Base-by-base conservation (phyloP, 2,329 filamentous ascomycete species). In the Aspergillus ustus region DNA sequence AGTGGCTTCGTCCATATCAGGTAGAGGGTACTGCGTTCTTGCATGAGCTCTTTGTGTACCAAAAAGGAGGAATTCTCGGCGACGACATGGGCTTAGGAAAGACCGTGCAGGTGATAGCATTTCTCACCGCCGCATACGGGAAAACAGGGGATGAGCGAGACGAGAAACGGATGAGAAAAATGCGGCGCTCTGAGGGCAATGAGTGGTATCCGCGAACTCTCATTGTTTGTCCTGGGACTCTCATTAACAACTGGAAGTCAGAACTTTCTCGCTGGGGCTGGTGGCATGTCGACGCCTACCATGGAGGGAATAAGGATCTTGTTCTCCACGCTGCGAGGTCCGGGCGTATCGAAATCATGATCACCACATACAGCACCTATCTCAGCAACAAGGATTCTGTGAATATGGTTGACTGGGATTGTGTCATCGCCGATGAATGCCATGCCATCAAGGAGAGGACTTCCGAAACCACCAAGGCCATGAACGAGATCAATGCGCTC, bases 61-160 rank as follows among this genome's bases (percentile, higher is more conserved):
- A 99, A 72, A 90, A 89, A 68, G 95, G 95, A 1, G 92, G 91
- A 1, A 91, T 99, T 22, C 83, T 99, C 0, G 93, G 94, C 3
- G 95, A 99, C 72, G 95, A 99, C 71, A 99, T 99, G 95, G 95
- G 95, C 20, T 78, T 99, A 34, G 95, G 95, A 0, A 99, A 99
- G 77, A 99, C 95, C 0, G 92, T 99, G 2, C 95, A 99, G 75
- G 92, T 99, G 28, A 95, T 93, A 60, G 91, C 93, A 0, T 98
- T 99, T 67, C 81, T 99, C 22, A 91, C 92, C 0, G 92, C 89
- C 1, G 93, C 93, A 0, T 99, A 97, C 73, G 95, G 95, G 7
- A 99, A 99, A 78, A 96, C 91, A 0, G 94, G 89, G 0, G 94
- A 97, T 69, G 90, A 93, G 73, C 83, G 92, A 54, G 95, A 99